Base-by-base conservation (phyloP, 768 basidiomycete genomes). In the Mrakia gelida region DNA sequence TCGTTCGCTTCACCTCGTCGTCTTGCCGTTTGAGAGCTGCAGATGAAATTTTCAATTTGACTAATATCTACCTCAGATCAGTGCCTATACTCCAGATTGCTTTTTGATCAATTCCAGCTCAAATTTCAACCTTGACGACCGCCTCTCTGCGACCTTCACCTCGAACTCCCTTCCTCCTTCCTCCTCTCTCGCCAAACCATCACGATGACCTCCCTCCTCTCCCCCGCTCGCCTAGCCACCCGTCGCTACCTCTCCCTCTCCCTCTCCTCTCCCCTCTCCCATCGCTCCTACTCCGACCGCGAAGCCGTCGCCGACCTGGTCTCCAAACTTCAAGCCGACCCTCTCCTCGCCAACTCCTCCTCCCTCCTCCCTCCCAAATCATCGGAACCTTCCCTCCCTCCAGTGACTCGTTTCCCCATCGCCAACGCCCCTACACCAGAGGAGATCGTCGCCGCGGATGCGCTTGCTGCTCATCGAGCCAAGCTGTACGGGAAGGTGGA, bases 131-230 rank as follows among this genome's bases (percentile, higher is more conserved):
- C 59, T 59, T 59, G n/a, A 28, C 59, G n/a, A 59, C 59, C 23
- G 13, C 2, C 15, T 13, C 15, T 13, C 18, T 52, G 49, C 7
- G 15, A 59, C 26, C 28, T 26, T 28, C 26, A 59, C 59, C 26
- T 59, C 56, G 26, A 18, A 21, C 54, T 56, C 13, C 26, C n/a
- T 28, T 59, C 28, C n/a, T 26, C 6, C 28, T 7, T 59, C 26
- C 59, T 23, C 11, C n/a, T n/a, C 28, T 10, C 23, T 2, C 59
- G 3, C 28, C 59, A 28, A 59, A 8, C 59, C 26, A 8, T 26
- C 26, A 59, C 59, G 26, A 70, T 70, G 67, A 43, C 34, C 67
- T 70, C 67, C 16, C 41, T 70, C 67, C 13, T 70, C 67, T 38
- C 38, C n/a, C 67, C 67, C 34, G 34, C 67, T 21, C 67, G 67